A percentile compares a stretch with the other conserved stretches of the same genome.
These are phyloP conservation scores for Harrya chromipes DNA, from an alignment of 768 basidiomycete species.

Conservation along the genomic window DNA sequence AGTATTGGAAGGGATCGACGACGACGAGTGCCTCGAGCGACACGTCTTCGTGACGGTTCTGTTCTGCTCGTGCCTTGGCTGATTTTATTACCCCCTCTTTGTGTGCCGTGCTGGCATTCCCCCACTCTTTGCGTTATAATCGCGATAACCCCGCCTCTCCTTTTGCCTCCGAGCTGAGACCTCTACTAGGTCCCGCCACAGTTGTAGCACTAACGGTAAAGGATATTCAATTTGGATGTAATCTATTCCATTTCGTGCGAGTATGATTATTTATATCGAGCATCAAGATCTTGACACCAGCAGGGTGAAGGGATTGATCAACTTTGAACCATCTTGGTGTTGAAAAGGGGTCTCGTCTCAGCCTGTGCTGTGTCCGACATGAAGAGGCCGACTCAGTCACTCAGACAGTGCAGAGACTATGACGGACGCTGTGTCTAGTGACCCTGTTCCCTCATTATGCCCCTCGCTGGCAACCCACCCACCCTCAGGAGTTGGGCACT, in stretches of 20 bases:
- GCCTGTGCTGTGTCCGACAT: too few relatives aligned
- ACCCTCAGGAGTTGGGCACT: too few relatives aligned
- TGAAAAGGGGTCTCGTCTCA: too few relatives aligned
- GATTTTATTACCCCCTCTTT: not conserved
- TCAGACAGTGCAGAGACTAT: too few relatives aligned
- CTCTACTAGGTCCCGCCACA: constrained; percentile 4
- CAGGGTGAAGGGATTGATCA: not conserved
- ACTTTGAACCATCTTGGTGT: too few relatives aligned
- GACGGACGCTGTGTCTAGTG: too few relatives aligned
- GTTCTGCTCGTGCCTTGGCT: not conserved
- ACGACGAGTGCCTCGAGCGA: not conserved
- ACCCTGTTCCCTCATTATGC: too few relatives aligned
- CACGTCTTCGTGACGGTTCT: constrained; percentile 5
- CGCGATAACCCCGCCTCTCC: not conserved
- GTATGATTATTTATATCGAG: not conserved
- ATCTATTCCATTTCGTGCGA: constrained; percentile 6
- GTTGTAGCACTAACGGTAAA: constrained; percentile 21
- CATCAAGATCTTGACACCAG: too few relatives aligned
- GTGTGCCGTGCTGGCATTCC: not conserved
- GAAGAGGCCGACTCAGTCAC: too few relatives aligned
- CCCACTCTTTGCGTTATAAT: constrained; percentile 10
- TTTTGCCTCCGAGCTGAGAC: not conserved
- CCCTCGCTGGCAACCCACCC: too few relatives aligned
- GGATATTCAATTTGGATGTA: constrained; percentile 15
- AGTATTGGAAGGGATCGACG: constrained; percentile 64